Base-by-base conservation (phyloP, 345 rosid species). In the Eucalyptus brandiana region DNA sequence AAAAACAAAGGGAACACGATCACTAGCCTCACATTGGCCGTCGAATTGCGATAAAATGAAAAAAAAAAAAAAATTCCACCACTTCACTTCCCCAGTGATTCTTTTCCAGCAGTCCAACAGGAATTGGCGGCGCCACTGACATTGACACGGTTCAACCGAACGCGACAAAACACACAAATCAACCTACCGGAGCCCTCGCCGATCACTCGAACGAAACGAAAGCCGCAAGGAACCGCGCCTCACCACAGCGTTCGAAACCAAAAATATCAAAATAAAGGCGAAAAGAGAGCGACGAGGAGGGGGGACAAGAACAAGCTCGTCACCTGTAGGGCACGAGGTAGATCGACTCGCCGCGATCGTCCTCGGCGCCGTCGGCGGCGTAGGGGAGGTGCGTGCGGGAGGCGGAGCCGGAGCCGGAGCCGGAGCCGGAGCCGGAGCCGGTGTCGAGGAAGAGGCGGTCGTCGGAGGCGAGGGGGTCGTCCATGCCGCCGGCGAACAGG, bases 241-340 rank as follows among this genome's bases (percentile, higher is more conserved):
- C 85, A 12, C 28, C 47, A 3, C 85, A 12, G 85, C 85, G 85
- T 40, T 76, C 9, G 47, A 76, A 40, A 76, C 47, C 5, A n/a
- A n/a, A n/a, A 32, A 34, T 18, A 9, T 9, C 2, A 18, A 34
- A 34, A 72, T 19, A 69, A 34, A 34, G 24, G 12, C 58, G 23
- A 47, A 49, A 7, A 42, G 86, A 56, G 9, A 28, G 32, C 19
- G 65, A 44, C 87, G n/a, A 18, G 54, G 47, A 54, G 23, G 32
- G 37, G 37, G 37, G 7, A 17, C 2, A 23, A 45, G 88, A 23
- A 28, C 69, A 62, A 37, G 26, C 54, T 40, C 17, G 30, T 87
- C 56, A 94, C 96, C 96, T 91, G 89, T 86, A 93, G 11, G 95
- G 93, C n/a, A 94, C 94, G 62, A 95, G 91, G 91, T 93, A 95